phyloP scores from a whole-genome alignment of 257 asterid species.

The Solanum virginianum region DNA sequence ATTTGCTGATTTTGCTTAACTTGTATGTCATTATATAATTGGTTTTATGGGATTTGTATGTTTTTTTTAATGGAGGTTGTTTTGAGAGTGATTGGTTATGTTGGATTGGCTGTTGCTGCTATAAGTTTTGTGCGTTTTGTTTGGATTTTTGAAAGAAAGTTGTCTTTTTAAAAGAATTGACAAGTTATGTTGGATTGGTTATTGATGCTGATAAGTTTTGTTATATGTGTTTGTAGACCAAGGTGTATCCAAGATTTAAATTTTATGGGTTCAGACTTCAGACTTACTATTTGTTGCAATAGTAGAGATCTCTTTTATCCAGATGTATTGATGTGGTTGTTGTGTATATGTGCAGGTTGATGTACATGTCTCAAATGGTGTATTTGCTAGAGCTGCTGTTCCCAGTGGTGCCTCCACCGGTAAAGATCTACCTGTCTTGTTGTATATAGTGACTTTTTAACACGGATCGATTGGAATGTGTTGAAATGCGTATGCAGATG shows the following conservation, averaged over 20 bases:
- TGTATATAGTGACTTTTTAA: neutral
- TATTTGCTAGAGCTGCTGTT: conserved; percentile 73
- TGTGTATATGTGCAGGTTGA: conserved; percentile 42
- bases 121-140: neutral
- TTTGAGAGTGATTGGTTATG: neutral
- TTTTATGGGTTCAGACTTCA: neutral
- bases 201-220: neutral
- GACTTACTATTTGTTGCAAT: neutral
- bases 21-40: too few relatives aligned
- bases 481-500: neutral
- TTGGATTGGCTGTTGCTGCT: neutral
- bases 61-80: neutral
- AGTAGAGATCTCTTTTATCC: neutral
- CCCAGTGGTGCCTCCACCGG: conserved; percentile 98
- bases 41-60: neutral
- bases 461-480: neutral
- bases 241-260: neutral
- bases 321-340: neutral
- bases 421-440: conserved; percentile 8
- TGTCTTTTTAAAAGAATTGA: neutral
- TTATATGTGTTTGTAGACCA: neutral
- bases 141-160: neutral
- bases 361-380: conserved; percentile 40
- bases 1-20: neutral
- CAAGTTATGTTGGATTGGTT: neutral